Base-by-base conservation (phyloP, 768 basidiomycete species). In the Inosperma sp. region DNA sequence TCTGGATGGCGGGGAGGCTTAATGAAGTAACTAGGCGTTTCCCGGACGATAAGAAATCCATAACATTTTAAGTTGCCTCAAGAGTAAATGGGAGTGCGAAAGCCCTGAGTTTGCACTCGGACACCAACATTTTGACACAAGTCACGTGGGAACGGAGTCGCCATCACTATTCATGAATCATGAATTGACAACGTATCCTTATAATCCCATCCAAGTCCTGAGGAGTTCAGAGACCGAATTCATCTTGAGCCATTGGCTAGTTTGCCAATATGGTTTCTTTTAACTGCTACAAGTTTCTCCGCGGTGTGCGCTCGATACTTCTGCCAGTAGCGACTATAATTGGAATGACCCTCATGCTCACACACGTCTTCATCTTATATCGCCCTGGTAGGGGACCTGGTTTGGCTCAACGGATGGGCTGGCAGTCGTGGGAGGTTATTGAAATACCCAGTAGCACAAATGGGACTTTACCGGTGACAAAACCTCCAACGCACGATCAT, bases 361-460 rank as follows among this genome's bases (percentile, higher is more conserved):
- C 82, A 2, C 86, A 84, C 63, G 69, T 89, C 27, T 89, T 91
- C 61, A 72, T 93, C 17, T 81, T 95, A 26, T 86, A 91, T 60
- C 88, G 90, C 63, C 88, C 88, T 3, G 79, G 78, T 8, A 73
- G 74, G 2, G 88, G 88, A 3, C 88, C 88, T 14, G 88, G 88
- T 1, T 64, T 76, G 12, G 63, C 76, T 12, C 88, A 91, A 60
- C 76, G 79, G 37, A 71, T 96, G 16, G 91, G 91, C 23, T 94
- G 92, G 92, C 92, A 94, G 60, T 77, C 86, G 6, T 95, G 89
- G 89, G 92, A 88, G 36, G 61, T 78, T 3, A 73, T 93, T 0
- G 65, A 68, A 2, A 63, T 75, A 33, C 29, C 56, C 45, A 49
- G 34, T 34, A 52, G 49, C 49, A 57, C 49, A 23, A 51, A 52